Evolutionary conservation across 805 yeast species (phyloP).

Genomic region (Monosporozyma solicola): DNA sequence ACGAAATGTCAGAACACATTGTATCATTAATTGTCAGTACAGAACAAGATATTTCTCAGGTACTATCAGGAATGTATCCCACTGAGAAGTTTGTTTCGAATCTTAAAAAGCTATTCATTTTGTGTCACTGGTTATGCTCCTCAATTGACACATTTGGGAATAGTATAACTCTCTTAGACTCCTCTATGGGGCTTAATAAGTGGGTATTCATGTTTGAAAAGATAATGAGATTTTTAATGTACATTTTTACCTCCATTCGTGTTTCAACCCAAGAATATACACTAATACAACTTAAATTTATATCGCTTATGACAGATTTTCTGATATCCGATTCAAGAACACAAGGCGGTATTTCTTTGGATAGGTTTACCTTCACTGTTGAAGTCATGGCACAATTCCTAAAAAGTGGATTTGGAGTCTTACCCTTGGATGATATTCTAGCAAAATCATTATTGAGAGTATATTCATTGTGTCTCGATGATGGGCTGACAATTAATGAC

Average conservation of each 20-base stretch:
- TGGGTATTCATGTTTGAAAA: constrained; percentile 24
- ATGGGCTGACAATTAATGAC: not conserved
- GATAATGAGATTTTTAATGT: constrained; percentile 19
- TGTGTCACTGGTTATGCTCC: constrained; percentile 20
- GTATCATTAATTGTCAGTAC: constrained; percentile 6
- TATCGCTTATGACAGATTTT: constrained; percentile 13
- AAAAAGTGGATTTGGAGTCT: constrained; percentile 6
- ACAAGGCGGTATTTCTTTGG: constrained; percentile 5
- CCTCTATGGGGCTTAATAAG: constrained; percentile 11
- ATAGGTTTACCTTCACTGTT: constrained; percentile 15
- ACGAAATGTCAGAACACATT: constrained; percentile 7
- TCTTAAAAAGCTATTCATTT: constrained; percentile 12
- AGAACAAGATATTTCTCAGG: constrained; percentile 14
- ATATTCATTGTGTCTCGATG: constrained; percentile 11
- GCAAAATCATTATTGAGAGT: constrained; percentile 17
- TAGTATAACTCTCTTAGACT: constrained; percentile 11
- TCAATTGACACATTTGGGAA: constrained; percentile 9
- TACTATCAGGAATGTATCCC: constrained; percentile 10
- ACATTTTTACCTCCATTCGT: constrained; percentile 16
- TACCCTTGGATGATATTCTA: constrained; percentile 5
- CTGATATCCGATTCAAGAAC: constrained; percentile 6
- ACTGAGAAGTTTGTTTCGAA: constrained; percentile 4
- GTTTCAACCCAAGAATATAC: constrained; percentile 3
- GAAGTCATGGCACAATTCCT: constrained; percentile 10
- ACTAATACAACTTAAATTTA: constrained; percentile 11